Conservation (phyloP, 805 yeast genomes). For the Sugiyamaella boreocaroliniensis region DNA sequence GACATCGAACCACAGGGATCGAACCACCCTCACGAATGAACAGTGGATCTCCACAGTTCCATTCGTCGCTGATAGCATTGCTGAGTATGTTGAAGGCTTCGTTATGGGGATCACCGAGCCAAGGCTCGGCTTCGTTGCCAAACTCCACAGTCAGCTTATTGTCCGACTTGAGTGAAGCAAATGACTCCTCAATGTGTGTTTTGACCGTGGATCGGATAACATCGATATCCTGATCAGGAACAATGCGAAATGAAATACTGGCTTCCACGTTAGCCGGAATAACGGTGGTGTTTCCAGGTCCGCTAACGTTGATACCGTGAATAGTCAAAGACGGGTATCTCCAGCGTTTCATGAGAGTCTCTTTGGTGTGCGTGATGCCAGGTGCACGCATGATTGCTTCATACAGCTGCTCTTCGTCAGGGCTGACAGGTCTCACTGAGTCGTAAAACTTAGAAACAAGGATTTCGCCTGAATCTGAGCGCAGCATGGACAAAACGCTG, state of each 20-base stretch:
- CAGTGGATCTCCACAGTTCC: constrained; percentile 68
- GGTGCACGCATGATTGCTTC: constrained; percentile 48
- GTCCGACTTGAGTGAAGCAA: constrained; percentile 46
- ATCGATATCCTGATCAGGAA: constrained; percentile 75
- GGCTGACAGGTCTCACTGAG: constrained; percentile 51
- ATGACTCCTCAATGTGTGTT: constrained; percentile 41
- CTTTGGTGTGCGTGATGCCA: constrained; percentile 25
- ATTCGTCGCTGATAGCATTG: constrained; percentile 55
- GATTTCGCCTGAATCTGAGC: constrained; percentile 49
- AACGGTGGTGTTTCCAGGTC: constrained; percentile 84
- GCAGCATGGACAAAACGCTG: constrained; percentile 59
- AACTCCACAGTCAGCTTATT: constrained; percentile 58
- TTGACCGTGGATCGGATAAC: constrained; percentile 48
- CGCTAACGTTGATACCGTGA: constrained; percentile 78
- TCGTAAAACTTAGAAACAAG: constrained; percentile 65
- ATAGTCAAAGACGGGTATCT: constrained; percentile 81
- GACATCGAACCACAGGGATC: constrained; percentile 78
- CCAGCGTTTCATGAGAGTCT: constrained; percentile 70
- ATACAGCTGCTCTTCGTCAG: constrained; percentile 54
- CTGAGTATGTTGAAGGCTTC: constrained; percentile 62
- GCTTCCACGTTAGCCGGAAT: constrained; percentile 79
- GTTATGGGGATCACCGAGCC: constrained; percentile 85
- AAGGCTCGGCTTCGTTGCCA: constrained; percentile 86
- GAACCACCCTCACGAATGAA: constrained; percentile 96
- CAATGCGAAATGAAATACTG: constrained; percentile 73